Evolutionary conservation across 2,329 filamentous ascomycete genomes (phyloP), one percentile per base, ranked within the genome.

Genomic region (Talaromyces verruculosus): DNA sequence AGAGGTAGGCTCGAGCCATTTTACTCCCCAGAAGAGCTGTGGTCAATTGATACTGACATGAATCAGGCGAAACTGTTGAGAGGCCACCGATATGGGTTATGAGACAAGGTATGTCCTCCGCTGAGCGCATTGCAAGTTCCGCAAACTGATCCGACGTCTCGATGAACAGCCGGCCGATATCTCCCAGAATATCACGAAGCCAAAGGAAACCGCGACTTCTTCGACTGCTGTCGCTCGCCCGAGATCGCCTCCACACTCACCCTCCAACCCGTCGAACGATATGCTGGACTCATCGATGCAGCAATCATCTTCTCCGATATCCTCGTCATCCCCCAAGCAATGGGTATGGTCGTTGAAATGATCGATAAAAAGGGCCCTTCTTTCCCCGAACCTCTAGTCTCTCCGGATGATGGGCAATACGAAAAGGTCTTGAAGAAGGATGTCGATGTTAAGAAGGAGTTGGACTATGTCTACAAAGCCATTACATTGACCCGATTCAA

Each of bases 261-360:
- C 5, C 86, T 99, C 33, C 95, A 99, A 80, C 95, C 95, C 63
- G 89, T 99, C 73, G 93, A 97, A 72, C 92, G 95, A 63, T 99
- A 89, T 76, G 89, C 86, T 49, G 93, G 93, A 51, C 89, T 99
- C 68, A 88, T 99, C 72, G 95, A 99, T 79, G 94, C 93, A 33
- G 93, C 95, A 67, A 99, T 99, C 74, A 99, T 99, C 79, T 99
- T 99, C 84, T 97, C 92, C 65, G 95, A 99, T 77, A 99, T 99
- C 70, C 87, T 99, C 43, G 95, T 99, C 55, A 93, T 99, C 69
- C 95, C 95, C 0, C 95, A 99, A 81, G 95, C 95, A 37, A 91
- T 99, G 88, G 95, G 95, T 0, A 99, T 99, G 95, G 85, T 85
- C n/a, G 95, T 99, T 33, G 91, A 98, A 78, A 99, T 99, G 95